Base-by-base conservation (phyloP, 305 asterid species). In the Coffea humblotiana region DNA sequence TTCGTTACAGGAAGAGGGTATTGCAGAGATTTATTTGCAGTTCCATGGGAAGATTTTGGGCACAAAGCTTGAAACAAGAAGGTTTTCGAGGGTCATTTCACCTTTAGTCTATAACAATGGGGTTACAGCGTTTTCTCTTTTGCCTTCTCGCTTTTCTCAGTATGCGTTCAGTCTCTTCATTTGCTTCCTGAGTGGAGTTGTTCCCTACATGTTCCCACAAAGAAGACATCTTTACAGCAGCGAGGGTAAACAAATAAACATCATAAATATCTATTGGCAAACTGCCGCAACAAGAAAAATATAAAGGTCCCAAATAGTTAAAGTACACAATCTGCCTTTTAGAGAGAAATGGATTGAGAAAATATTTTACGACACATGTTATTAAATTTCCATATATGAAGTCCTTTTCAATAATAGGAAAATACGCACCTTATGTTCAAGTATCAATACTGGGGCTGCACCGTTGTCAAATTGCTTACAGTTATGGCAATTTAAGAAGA, bases 131-230 rank as follows among this genome's bases (percentile, higher is more conserved):
- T 83, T 92, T 95, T 89, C 99, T 92, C 92, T 91, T 95, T 85
- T 90, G 88, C 85, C 90, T 89, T 89, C 97, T 89, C 74, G 99
- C 97, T 86, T 91, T 95, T 89, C 92, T 88, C 73, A 95, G 90
- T 82, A 92, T 91, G 48, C 92, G 87, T 47, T 91, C 92, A 72
- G 88, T 87, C 84, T 89, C 93, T 80, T 88, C 84, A 86, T 82
- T 75, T 64, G 85, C 92, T 81, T 89, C 91, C 86, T 88, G 93
- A 72, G 77, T 65, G 40, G 91, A 84, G 79, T 67, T 80, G 51
- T 79, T 82, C 56, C 85, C 91, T 74, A 76, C 69, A 56, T 79
- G 90, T 84, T 80, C 67, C 70, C 77, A 74, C 65, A 70, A 82
- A 80, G 45, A 70, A 79, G 82, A 66, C 79, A 63, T 64, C 72